Conservation (phyloP, 2,329 filamentous ascomycete genomes). For the Atkinsonella texensis region DNA sequence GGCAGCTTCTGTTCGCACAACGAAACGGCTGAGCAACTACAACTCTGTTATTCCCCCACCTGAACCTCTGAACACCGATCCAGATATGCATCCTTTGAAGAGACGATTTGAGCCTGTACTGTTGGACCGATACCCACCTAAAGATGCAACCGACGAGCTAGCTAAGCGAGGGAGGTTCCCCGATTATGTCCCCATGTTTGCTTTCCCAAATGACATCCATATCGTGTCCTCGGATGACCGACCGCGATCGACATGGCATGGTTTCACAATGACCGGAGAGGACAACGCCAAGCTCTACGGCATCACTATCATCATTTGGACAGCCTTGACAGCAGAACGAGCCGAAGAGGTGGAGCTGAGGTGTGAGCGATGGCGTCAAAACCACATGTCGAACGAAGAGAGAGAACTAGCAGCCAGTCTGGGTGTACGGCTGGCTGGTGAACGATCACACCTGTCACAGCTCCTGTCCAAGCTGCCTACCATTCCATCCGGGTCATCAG, state of each 20-base stretch:
- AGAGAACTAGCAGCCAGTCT: conserved; percentile 84
- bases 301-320: conserved; percentile 86
- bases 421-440: conserved; percentile 73
- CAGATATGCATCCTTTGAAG: conserved; percentile 91
- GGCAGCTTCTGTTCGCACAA: conserved; percentile 57
- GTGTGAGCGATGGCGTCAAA: conserved; percentile 75
- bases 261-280: conserved; percentile 92
- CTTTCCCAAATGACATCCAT: conserved; percentile 94
- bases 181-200: conserved; percentile 98
- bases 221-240: conserved; percentile 92
- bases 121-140: conserved; percentile 84
- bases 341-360: conserved; percentile 74
- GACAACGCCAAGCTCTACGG: conserved; percentile 89
- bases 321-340: conserved; percentile 67
- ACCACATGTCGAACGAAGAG: conserved; percentile 82
- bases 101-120: conserved; percentile 92
- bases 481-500: conserved; percentile 66
- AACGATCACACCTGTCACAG: conserved; percentile 82
- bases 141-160: conserved; percentile 67
- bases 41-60: conserved; percentile 94
- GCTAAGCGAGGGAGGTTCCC: conserved; percentile 77
- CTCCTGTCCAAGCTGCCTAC: conserved; percentile 73
- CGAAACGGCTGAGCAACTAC: conserved; percentile 87
- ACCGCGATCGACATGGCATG: conserved; percentile 95
- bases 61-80: conserved; percentile 77